Evolutionary conservation across 2,329 filamentous ascomycete genomes (phyloP), one percentile per base, ranked within the genome.

Genomic region (Scorias spongiosa): DNA sequence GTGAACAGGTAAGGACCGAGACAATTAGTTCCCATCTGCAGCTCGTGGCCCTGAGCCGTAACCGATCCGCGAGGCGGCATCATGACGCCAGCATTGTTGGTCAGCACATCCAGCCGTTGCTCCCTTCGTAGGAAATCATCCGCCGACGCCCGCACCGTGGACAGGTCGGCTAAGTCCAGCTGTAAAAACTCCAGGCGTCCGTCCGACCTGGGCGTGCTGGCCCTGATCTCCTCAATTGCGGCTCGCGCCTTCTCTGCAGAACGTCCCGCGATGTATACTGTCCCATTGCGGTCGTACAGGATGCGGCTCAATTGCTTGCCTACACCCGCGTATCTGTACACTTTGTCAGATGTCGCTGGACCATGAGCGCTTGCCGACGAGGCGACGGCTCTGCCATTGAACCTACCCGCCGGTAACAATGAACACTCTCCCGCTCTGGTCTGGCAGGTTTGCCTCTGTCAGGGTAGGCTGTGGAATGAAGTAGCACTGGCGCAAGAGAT

Each of bases 181-280:
- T 59, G 51, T 12, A 74, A 54, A 44, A 67, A 69, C 30, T 61
- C 60, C 10, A 74, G 49, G 0, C 51, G 54, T 30, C 69, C 69
- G 2, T 56, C 58, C 2, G 59, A 68, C 29, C 52, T 49, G 1
- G 67, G 63, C 29, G 52, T 40, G 2, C 55, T 48, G 20, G 56
- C 44, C 44, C 64, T 59, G 49, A 76, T 68, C 5, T 56, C 47
- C 4, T 59, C 54, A 39, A 78, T 70, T 34, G 71, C 70, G 1
- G 54, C 47, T 2, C 57, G 55, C 10, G 63, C 70, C 48, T 71
- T 71, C n/a, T 63, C 55, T 29, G 62, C 52, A 2, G 58, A 67
- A 28, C 74, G 70, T 2, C 67, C 66, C 4, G 72, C 72, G 20
- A 75, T 55, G 55, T 76, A 78, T n/a, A 78, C 68, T 1, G 62